Evolutionary conservation across 768 basidiomycete genomes (phyloP).

Genomic region (Amanita inopinata): DNA sequence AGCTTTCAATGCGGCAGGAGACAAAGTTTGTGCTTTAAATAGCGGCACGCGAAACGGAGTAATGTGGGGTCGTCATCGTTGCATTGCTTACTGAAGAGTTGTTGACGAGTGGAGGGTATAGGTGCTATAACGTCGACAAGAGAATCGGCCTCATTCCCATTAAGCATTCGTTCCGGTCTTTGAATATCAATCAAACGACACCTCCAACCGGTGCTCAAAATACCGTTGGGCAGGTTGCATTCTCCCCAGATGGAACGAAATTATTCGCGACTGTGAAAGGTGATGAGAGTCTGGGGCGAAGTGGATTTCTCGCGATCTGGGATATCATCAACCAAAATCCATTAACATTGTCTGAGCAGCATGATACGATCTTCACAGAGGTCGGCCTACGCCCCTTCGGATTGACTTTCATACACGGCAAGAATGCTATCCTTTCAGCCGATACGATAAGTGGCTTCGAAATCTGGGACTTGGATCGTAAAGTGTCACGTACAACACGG

Average conservation of each 20-base stretch:
- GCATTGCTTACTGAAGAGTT: background rate
- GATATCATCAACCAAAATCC: conserved; percentile 32
- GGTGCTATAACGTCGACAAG: conserved; percentile 36
- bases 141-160: conserved; percentile 29
- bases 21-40: conserved; percentile 30
- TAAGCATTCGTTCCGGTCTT: conserved; percentile 30
- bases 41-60: conserved; percentile 35
- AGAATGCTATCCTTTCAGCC: conserved; percentile 29
- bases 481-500: conserved; percentile 20
- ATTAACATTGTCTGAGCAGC: conserved; percentile 21
- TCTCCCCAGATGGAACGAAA: conserved; percentile 33
- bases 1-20: conserved; percentile 24
- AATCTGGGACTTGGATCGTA: conserved; percentile 17
- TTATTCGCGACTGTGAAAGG: conserved; percentile 42
- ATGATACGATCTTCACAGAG: conserved; percentile 21
- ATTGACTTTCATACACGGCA: conserved; percentile 31
- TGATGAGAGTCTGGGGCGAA: conserved; percentile 27
- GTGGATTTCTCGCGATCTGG: conserved; percentile 43
- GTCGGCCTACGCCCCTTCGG: conserved; percentile 40
- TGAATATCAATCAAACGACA: conserved; percentile 40
- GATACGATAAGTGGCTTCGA: conserved; percentile 31
- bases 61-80: conserved; percentile 16
- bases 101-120: conserved; percentile 11
- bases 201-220: conserved; percentile 40
- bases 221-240: conserved; percentile 33